These are phyloP conservation scores for Stereum hirsutum DNA, from an alignment of 1,284 basidiomycete genomes.

Conservation along the genomic window DNA sequence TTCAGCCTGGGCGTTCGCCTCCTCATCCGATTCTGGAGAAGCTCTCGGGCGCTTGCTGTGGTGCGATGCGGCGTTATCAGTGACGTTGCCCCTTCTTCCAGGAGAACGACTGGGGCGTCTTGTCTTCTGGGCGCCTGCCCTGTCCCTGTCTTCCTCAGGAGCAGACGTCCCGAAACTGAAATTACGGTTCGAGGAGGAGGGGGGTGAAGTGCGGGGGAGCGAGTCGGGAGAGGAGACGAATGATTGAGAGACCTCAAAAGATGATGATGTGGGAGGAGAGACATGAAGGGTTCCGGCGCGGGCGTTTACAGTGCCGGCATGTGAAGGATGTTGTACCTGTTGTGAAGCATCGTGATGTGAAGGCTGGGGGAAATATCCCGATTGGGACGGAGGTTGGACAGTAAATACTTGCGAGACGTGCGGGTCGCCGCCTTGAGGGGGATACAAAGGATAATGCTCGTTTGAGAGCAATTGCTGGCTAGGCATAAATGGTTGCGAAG, in stretches of 20 bases:
- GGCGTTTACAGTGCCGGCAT: background rate
- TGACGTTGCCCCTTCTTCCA: conserved; percentile 12
- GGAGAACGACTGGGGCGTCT: conserved; percentile 32
- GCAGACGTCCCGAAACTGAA: background rate
- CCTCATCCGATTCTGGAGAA: conserved; percentile 1
- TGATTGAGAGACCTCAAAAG: conserved; percentile 1
- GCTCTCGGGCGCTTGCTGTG: conserved; percentile 4
- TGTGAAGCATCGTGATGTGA: too few relatives aligned
- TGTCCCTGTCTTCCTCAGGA: background rate
- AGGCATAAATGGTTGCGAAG: too few relatives aligned
- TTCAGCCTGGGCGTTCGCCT: conserved; percentile 2
- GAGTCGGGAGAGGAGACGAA: background rate
- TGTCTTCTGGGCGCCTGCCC: conserved; percentile 13
- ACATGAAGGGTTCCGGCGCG: too few relatives aligned
- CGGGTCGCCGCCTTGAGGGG: too few relatives aligned
- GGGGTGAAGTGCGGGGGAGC: background rate
- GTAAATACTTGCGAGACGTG: too few relatives aligned
- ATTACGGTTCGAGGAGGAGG: background rate
- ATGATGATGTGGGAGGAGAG: too few relatives aligned
- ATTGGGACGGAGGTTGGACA: too few relatives aligned
- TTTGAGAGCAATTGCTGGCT: too few relatives aligned
- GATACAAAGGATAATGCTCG: too few relatives aligned
- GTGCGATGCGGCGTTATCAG: conserved; percentile 2
- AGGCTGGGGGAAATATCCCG: too few relatives aligned
- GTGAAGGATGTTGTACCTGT: too few relatives aligned